These are phyloP conservation scores for Cornus kousa DNA, from an alignment of 148 eudicot species.

Conservation along the genomic window DNA sequence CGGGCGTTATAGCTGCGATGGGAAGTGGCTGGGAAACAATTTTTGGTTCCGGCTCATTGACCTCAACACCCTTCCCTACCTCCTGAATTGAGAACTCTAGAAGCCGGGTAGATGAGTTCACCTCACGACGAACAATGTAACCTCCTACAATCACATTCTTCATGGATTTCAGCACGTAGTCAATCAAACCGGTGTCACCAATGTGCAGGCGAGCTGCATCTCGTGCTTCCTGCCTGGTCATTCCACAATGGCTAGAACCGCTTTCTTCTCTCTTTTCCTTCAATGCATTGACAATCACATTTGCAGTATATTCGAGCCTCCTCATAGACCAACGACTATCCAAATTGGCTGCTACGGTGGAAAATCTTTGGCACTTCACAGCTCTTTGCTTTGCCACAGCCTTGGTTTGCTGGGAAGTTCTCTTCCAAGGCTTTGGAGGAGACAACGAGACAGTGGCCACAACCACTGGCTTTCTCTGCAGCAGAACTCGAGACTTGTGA, in stretches of 20 bases:
- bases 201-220: slow-evolving; percentile 80
- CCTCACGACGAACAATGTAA: slow-evolving; percentile 46
- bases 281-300: slow-evolving; percentile 67
- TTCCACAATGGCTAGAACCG: slow-evolving; percentile 27
- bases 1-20: slow-evolving; percentile 10
- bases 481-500: slow-evolving; percentile 34
- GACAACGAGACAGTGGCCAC: not conserved
- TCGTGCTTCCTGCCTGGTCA: slow-evolving; percentile 87
- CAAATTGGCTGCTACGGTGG: slow-evolving; percentile 51
- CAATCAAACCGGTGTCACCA: slow-evolving; percentile 91
- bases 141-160: slow-evolving; percentile 68
- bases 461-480: slow-evolving; percentile 3
- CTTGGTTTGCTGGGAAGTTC: slow-evolving; percentile 4
- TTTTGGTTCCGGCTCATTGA: slow-evolving; percentile 17
- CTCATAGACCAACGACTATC: slow-evolving; percentile 81
- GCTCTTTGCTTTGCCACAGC: slow-evolving; percentile 31
- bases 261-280: slow-evolving; percentile 43
- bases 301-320: slow-evolving; percentile 71
- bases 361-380: slow-evolving; percentile 46
- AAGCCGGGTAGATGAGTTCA: slow-evolving; percentile 45
- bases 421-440: slow-evolving; percentile 5
- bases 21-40: slow-evolving; percentile 5
- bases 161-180: slow-evolving; percentile 82
- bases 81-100: slow-evolving; percentile 60
- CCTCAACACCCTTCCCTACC: slow-evolving; percentile 8